Evolutionary conservation across 148 eudicot species (phyloP), one percentile per base, ranked within the genome.

Genomic region (Selenicereus undatus): DNA sequence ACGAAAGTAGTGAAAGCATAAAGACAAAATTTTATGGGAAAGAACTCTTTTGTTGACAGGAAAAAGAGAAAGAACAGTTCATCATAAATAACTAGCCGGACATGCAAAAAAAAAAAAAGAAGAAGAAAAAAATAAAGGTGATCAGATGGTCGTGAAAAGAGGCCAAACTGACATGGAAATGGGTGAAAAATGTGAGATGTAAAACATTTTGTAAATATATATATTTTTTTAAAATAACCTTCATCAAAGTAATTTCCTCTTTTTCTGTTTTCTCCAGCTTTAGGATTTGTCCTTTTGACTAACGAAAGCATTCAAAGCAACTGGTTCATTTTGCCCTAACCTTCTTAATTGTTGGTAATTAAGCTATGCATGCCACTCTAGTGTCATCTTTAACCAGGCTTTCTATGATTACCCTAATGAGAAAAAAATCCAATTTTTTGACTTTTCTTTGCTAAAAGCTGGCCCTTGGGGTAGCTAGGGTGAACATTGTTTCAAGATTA

Each of bases 211-310:
- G 7, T 24, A 66, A 66, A 8, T n/a, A 11, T n/a, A n/a, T n/a
- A n/a, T n/a, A 21, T 64, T 64, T 64, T 24, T 27, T 14, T 51
- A 26, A 56, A 54, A 32, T 24, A 42, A 24, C 58, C 17, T 21
- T 26, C 36, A 72, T 71, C 71, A 74, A 75, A 75, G 58, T 39
- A 62, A 73, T 43, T 16, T 26, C 43, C 2, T 45, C 29, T 64
- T 45, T 75, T 21, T 80, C 45, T 42, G 16, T 78, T 80, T 80
- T 80, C 35, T 74, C n/a, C 78, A 73, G 78, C 82, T 80, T 80
- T 74, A 73, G 50, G 56, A 30, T 62, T 74, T 48, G 74, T 75
- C 83, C 64, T 81, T 81, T 75, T 74, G 83, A 81, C 83, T 81
- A 18, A 58, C 21, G 56, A 73, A 35, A 71, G n/a, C n/a, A n/a